These are phyloP conservation scores for Nothophoma quercina DNA, from an alignment of 2,329 filamentous ascomycete genomes.

Conservation along the genomic window DNA sequence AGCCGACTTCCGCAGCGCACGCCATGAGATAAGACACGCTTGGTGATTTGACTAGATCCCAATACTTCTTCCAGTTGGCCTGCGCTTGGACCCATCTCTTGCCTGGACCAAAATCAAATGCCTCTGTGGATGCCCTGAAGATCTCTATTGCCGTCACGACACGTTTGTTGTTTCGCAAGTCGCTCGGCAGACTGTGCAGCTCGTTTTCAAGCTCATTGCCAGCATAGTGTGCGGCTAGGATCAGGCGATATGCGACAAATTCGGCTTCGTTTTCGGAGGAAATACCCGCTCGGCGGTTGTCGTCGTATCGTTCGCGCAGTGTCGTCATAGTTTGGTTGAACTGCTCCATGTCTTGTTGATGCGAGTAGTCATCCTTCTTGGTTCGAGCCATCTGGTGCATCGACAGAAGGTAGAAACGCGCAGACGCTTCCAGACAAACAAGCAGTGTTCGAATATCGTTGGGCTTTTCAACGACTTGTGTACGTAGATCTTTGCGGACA, in stretches of 20 bases:
- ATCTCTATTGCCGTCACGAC: conserved; percentile 66
- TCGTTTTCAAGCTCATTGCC: conserved; percentile 61
- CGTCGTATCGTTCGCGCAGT: conserved; percentile 59
- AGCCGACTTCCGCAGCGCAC: conserved; percentile 69
- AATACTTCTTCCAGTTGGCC: conserved; percentile 66
- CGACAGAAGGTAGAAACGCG: conserved; percentile 69
- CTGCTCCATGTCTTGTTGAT: conserved; percentile 69
- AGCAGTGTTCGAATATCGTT: conserved; percentile 64
- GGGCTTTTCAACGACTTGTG: conserved; percentile 65
- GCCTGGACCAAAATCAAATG: conserved; percentile 60
- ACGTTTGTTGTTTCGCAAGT: conserved; percentile 59
- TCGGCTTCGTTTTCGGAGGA: conserved; percentile 67
- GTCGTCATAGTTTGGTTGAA: conserved; percentile 69
- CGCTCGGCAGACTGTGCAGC: conserved; percentile 62
- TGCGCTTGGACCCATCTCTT: conserved; percentile 62
- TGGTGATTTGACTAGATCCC: conserved; percentile 62
- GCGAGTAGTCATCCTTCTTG: conserved; percentile 57
- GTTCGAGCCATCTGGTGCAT: conserved; percentile 61
- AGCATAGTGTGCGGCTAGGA: conserved; percentile 55
- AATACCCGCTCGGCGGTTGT: conserved; percentile 53
- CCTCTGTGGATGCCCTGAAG: conserved; percentile 63
- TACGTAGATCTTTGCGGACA: conserved; percentile 70
- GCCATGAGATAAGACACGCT: conserved; percentile 68
- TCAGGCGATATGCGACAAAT: conserved; percentile 68
- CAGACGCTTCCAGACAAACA: conserved; percentile 68